Base-by-base conservation (phyloP, 306 rosid species). In the Comarum palustre region DNA sequence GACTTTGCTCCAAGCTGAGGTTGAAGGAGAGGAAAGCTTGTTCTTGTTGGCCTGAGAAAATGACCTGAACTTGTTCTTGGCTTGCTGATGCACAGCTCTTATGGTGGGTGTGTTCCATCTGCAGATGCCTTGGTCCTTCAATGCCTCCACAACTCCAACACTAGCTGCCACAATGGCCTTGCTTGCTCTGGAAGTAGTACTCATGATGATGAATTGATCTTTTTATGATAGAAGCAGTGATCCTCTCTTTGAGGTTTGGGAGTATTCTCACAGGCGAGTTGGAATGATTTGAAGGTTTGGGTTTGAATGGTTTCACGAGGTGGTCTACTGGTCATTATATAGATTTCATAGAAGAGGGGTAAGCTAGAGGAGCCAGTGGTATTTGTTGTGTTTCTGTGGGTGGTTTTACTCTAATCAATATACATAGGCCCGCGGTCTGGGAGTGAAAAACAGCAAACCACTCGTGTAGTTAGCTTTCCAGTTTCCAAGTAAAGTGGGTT, bases 51-150 rank as follows among this genome's bases (percentile, higher is more conserved):
- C 66, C 61, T 78, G 82, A 13, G 77, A 57, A 8, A 57, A 25
- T 0, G 85, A 78, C 52, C 77, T 34, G 2, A 69, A 25, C 8
- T 82, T 76, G 66, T 0, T 69, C 63, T 78, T 82, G 17, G 79
- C 74, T 25, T 77, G 72, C 11, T 77, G 85, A 5, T 74, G 79
- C 34, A 50, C 45, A 12, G 77, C 52, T 62, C 73, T 81, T 24
- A 81, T 52, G 3, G 69, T 43, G 9, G 66, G 39, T 27, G 65
- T 27, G 59, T 77, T 81, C 85, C 85, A 82, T 29, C 80, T 71
- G 82, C 77, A 82, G 6, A 82, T n/a, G 4, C 82, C 85, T 64
- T 82, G 85, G 55, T 78, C 85, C 68, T 82, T 82, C 16, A 74
- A 19, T 5, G 85, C 85, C 62, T 77, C 85, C 25, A 73, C 81